A percentile compares a stretch with the other conserved stretches of the same genome.
Conservation (phyloP, 768 basidiomycete species). For the Hygrophorus pudorinus region DNA sequence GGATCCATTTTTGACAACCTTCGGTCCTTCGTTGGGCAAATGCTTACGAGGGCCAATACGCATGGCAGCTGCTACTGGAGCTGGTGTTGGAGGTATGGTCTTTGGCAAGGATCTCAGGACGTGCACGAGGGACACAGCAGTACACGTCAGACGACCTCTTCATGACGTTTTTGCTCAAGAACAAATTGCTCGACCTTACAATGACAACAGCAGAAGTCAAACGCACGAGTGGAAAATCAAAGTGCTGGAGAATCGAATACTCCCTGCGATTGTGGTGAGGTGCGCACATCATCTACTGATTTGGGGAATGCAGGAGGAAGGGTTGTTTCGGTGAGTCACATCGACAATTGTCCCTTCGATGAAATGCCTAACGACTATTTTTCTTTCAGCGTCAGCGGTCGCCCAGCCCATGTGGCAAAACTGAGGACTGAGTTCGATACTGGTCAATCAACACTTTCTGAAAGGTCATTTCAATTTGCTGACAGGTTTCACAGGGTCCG, state of each 20-base stretch:
- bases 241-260: constrained; percentile 36
- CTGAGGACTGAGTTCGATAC: constrained; percentile 76
- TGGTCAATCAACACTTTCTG: constrained; percentile 28
- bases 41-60: constrained; percentile 45
- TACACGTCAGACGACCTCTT: constrained; percentile 21
- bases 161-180: neutral
- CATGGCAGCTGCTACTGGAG: constrained; percentile 20
- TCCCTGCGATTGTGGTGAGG: constrained; percentile 72
- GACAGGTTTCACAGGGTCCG: constrained; percentile 48
- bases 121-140: constrained; percentile 49
- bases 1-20: constrained; percentile 31
- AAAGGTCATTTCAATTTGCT: neutral
- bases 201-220: constrained; percentile 10
- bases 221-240: constrained; percentile 18
- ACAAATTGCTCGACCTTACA: constrained; percentile 10
- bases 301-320: constrained; percentile 84
- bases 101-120: constrained; percentile 53
- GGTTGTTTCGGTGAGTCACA: constrained; percentile 63
- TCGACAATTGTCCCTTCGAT: neutral
- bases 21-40: constrained; percentile 45
- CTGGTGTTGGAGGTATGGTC: constrained; percentile 41
- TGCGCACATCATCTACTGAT: constrained; percentile 74
- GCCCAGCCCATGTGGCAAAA: constrained; percentile 69
- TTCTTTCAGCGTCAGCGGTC: constrained; percentile 61
- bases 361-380: constrained; percentile 6